Base-by-base conservation (phyloP, 2,329 filamentous ascomycete species). In the Colletotrichum filicis region DNA sequence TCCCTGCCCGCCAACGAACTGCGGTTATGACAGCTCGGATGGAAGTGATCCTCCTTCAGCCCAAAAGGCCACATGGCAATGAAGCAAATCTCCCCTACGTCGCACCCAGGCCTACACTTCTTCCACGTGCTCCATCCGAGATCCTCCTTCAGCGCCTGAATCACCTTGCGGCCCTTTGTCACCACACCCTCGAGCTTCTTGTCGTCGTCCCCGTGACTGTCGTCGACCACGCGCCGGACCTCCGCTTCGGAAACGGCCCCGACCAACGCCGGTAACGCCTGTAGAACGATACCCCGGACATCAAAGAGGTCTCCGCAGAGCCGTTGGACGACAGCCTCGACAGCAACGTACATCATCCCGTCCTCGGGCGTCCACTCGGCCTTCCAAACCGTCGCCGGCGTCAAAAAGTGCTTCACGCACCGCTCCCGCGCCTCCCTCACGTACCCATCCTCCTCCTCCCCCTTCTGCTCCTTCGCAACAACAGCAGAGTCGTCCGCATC, bases 41-140 rank as follows among this genome's bases (percentile, higher is more conserved):
- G 42, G 35, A 83, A 84, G 76, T 91, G 88, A 76, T 92, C 90
- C 30, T 89, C 84, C 0, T 81, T 77, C 0, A 80, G 83, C 0
- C 91, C 91, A 78, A 86, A 83, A 0, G 91, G 91, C 90, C 90
- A 93, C 77, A 92, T 91, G 1, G 90, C 90, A n/a, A 92, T 83
- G 58, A 89, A 86, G 74, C 90, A 90, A 3, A 91, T 79, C 79
- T 92, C 87, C 57, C 89, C 84, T 8, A 84, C 82, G 0, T 76
- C 79, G 77, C 91, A 93, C 1, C 84, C 83, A 7, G 83, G 81
- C 70, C 24, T 73, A 64, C 89, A 90, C 62, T 86, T 83, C 76
- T 89, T 91, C 90, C 90, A 92, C 0, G 81, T 85, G 4, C 88
- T 85, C 91, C 91, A 93, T 7, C 84, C 83, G 2, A 93, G 82